Evolutionary conservation across 768 basidiomycete species (phyloP).

Genomic region (Astraeus odoratus): DNA sequence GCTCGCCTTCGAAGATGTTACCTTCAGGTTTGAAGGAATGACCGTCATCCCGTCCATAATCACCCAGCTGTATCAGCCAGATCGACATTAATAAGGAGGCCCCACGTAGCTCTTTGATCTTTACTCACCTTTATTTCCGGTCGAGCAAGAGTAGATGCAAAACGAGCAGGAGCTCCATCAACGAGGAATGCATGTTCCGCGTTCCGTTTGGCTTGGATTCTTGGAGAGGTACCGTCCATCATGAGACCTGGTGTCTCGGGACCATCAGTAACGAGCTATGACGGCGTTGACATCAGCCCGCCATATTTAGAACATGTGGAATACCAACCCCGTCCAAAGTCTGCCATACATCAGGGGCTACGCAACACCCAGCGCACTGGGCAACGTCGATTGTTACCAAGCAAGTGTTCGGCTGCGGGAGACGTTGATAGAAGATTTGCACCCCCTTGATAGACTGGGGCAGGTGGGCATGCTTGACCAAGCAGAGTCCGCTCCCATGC

Average conservation of each 20-base stretch:
- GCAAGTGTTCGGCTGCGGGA: neutral
- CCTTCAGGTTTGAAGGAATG: neutral
- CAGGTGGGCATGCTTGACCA: conserved; percentile 1
- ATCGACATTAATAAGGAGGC: too few relatives aligned
- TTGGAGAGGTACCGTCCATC: neutral
- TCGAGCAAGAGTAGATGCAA: neutral
- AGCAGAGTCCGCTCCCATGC: neutral
- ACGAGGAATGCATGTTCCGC: neutral
- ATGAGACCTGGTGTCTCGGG: neutral
- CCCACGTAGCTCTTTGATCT: neutral
- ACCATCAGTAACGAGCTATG: neutral
- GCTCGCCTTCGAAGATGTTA: neutral
- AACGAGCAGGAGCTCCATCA: neutral
- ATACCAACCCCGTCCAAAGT: neutral
- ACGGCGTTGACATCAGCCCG: neutral
- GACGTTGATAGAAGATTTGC: neutral
- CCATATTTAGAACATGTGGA: neutral
- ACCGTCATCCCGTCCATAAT: neutral
- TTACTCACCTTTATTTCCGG: neutral
- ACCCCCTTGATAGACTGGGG: neutral
- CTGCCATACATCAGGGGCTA: neutral
- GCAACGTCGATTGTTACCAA: neutral
- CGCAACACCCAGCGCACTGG: neutral
- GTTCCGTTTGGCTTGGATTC: neutral
- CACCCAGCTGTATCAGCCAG: neutral